These are phyloP conservation scores for Beauveria varroae DNA, from an alignment of 2,329 filamentous ascomycete genomes.

Conservation along the genomic window DNA sequence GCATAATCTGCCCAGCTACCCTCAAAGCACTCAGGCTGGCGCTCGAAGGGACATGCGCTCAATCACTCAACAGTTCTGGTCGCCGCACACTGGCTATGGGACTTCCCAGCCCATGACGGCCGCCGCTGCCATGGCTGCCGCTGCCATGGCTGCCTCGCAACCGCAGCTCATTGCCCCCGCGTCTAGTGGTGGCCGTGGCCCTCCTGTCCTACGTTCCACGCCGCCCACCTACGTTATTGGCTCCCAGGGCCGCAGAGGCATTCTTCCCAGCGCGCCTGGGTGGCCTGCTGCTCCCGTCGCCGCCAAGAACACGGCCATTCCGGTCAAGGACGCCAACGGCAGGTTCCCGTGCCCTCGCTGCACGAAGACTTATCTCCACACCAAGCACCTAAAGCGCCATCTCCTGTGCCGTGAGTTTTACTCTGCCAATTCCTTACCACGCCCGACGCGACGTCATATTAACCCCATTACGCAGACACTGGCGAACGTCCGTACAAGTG, in stretches of 20 bases:
- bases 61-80: conserved; percentile 50
- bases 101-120: conserved; percentile 53
- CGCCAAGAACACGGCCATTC: conserved; percentile 74
- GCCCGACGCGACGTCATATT: background rate
- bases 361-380: conserved; percentile 95
- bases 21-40: conserved; percentile 40
- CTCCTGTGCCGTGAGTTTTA: conserved; percentile 79
- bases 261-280: conserved; percentile 83
- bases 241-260: conserved; percentile 85
- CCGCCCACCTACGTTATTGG: conserved; percentile 89
- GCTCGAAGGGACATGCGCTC: conserved; percentile 43
- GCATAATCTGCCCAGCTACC: conserved; percentile 46
- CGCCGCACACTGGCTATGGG: conserved; percentile 46
- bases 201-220: conserved; percentile 61
- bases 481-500: conserved; percentile 98
- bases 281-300: conserved; percentile 68
- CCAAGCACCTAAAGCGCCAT: conserved; percentile 96
- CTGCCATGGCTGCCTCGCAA: conserved; percentile 50
- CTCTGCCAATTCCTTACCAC: conserved; percentile 16
- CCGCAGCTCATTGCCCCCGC: conserved; percentile 71
- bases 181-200: conserved; percentile 48
- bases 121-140: conserved; percentile 58
- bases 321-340: conserved; percentile 93
- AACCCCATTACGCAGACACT: conserved; percentile 56
- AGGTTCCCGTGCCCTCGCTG: conserved; percentile 98